phyloP scores from a whole-genome alignment of 1,139 yeast species.

The Yamadazyma atlantica region DNA sequence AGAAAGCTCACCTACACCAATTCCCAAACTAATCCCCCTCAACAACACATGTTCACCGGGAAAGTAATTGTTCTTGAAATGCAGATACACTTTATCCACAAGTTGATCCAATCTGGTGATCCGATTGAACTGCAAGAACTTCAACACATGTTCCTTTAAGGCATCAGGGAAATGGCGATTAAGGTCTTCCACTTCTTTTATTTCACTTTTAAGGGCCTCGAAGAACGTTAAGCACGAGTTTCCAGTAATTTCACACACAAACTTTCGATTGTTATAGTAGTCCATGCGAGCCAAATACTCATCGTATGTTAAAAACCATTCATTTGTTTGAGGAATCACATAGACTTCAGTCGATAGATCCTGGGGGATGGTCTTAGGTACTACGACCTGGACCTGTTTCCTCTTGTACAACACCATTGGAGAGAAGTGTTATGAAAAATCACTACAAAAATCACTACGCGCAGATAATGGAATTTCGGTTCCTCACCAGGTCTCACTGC shows the following conservation, averaged over 20 bases:
- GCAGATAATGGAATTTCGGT: no score
- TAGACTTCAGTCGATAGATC: slow-evolving; percentile 62
- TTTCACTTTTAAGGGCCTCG: slow-evolving; percentile 81
- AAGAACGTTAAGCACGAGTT: slow-evolving; percentile 87
- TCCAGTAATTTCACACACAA: slow-evolving; percentile 95
- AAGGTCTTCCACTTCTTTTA: slow-evolving; percentile 64
- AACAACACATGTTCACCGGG: slow-evolving; percentile 87
- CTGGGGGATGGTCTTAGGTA: slow-evolving; percentile 55
- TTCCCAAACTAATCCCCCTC: slow-evolving; percentile 33
- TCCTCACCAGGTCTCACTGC: no score
- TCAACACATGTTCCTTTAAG: slow-evolving; percentile 82
- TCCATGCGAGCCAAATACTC: slow-evolving; percentile 70
- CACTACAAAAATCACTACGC: no score
- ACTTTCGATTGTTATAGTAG: slow-evolving; percentile 70
- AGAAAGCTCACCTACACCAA: slow-evolving; percentile 10
- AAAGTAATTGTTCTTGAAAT: slow-evolving; percentile 79
- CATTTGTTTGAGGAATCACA: slow-evolving; percentile 80
- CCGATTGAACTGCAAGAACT: slow-evolving; percentile 79
- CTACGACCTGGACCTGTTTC: slow-evolving; percentile 60
- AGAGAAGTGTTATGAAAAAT: no score
- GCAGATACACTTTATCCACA: slow-evolving; percentile 78
- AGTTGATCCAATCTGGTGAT: slow-evolving; percentile 83
- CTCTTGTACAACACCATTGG: slow-evolving; percentile 76
- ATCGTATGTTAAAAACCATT: slow-evolving; percentile 79
- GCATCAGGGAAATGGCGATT: slow-evolving; percentile 88